Percentiles rank a stretch among this genome's conserved stretches.
These are phyloP conservation scores for Penicillium sclerotiorum DNA, from an alignment of 2,329 filamentous ascomycete species.

Conservation along the genomic window DNA sequence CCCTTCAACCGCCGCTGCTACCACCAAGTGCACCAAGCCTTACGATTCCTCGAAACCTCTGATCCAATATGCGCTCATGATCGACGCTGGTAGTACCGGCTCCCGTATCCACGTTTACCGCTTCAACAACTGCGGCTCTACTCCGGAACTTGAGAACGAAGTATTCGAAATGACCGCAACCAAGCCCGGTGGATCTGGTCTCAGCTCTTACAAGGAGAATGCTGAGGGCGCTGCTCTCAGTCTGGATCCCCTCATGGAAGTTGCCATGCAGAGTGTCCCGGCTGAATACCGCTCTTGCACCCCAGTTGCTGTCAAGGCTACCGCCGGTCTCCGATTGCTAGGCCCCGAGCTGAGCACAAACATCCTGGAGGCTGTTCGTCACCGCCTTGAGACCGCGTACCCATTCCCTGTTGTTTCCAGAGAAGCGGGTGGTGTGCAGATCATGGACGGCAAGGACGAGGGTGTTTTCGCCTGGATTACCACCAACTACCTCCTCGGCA, in stretches of 20 bases:
- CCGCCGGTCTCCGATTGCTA: slow-evolving; percentile 86
- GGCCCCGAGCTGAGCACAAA: slow-evolving; percentile 77
- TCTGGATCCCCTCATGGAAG: slow-evolving; percentile 82
- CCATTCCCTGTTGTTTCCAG: slow-evolving; percentile 91
- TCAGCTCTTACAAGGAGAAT: slow-evolving; percentile 86
- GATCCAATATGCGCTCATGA: slow-evolving; percentile 97
- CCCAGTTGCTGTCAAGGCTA: slow-evolving; percentile 96
- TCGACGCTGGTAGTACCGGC: slow-evolving; percentile 96
- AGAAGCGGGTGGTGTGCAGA: slow-evolving; percentile 83
- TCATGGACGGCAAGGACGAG: slow-evolving; percentile 97
- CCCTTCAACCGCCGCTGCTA: slow-evolving; percentile 52
- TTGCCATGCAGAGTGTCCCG: slow-evolving; percentile 81
- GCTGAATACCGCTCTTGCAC: slow-evolving; percentile 89
- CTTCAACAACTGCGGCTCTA: slow-evolving; percentile 97
- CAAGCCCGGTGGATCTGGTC: slow-evolving; percentile 69
- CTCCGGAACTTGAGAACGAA: slow-evolving; percentile 92
- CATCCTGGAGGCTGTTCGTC: slow-evolving; percentile 83
- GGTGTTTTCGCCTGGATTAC: slow-evolving; percentile 99
- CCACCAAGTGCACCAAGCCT: slow-evolving; percentile 78
- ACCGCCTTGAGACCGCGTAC: slow-evolving; percentile 81
- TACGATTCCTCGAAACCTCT: slow-evolving; percentile 87
- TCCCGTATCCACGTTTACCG: slow-evolving; percentile 98
- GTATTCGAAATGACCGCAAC: slow-evolving; percentile 92
- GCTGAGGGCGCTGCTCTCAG: slow-evolving; percentile 86
- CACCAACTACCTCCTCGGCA: slow-evolving; percentile 95